Evolutionary conservation across 441 rosid species (phyloP).

Genomic region (Erodium texanum): DNA sequence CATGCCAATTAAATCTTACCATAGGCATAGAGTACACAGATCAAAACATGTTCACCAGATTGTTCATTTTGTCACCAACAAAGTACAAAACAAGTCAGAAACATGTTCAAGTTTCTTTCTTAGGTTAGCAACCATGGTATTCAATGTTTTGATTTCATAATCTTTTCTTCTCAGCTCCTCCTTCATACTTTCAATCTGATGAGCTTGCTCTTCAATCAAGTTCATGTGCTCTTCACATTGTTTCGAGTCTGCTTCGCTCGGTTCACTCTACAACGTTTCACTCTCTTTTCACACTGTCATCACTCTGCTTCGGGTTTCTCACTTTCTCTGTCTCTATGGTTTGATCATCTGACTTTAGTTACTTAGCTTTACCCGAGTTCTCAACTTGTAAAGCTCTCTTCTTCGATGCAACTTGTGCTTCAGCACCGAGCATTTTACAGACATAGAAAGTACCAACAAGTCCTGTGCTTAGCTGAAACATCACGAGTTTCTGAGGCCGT

Average conservation of each 20-base stretch:
- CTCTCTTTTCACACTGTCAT: neutral
- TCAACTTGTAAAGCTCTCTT: conserved; percentile 24
- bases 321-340: conserved; percentile 11
- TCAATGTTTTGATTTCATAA: neutral
- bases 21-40: too few relatives aligned
- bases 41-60: too few relatives aligned
- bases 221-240: neutral
- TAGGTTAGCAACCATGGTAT: neutral
- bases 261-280: conserved; percentile 17
- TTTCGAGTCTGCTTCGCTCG: neutral
- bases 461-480: conserved; percentile 30
- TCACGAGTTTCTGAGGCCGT: conserved; percentile 46
- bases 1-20: too few relatives aligned
- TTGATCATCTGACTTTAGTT: conserved; percentile 23
- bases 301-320: neutral
- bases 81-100: neutral
- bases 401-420: conserved; percentile 17
- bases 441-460: conserved; percentile 31
- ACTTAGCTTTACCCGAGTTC: conserved; percentile 28
- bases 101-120: neutral
- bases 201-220: conserved; percentile 1
- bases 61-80: too few relatives aligned
- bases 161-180: neutral
- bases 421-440: conserved; percentile 41
- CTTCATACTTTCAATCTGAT: neutral